Conservation (phyloP, 2,329 filamentous ascomycete genomes). For the Pseudogymnoascus verrucosus region DNA sequence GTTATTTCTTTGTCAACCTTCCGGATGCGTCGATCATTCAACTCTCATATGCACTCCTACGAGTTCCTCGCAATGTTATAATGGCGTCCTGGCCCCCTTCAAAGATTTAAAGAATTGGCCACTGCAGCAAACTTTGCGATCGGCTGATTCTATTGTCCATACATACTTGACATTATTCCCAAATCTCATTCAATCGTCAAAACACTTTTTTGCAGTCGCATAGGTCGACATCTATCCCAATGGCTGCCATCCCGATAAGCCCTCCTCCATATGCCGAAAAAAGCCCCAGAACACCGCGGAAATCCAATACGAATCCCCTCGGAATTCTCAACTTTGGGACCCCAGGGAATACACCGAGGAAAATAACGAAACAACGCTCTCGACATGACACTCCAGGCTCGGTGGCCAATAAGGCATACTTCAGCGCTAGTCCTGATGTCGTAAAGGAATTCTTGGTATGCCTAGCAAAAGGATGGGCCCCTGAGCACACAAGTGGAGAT, state of each 20-base stretch:
- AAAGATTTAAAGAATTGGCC: neutral
- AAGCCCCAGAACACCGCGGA: neutral
- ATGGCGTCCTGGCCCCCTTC: neutral
- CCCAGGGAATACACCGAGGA: neutral
- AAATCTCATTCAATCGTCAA: neutral
- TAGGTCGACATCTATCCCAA: neutral
- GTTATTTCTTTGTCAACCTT: neutral
- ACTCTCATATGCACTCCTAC: neutral
- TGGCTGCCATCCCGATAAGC: neutral
- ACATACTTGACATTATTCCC: neutral
- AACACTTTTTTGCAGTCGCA: neutral
- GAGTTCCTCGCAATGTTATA: neutral
- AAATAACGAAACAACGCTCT: neutral
- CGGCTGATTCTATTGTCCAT: neutral
- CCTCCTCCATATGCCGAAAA: neutral
- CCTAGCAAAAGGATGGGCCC: neutral
- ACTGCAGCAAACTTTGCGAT: no score
- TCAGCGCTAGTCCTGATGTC: neutral
- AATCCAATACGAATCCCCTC: neutral
- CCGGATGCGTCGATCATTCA: neutral
- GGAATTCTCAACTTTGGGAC: neutral
- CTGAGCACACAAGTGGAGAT: neutral
- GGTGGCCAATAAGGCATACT: neutral
- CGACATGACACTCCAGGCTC: neutral
- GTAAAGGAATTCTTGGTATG: neutral